These are phyloP conservation scores for Parastagonospora nodorum DNA, from an alignment of 2,329 filamentous ascomycete species.

Conservation along the genomic window DNA sequence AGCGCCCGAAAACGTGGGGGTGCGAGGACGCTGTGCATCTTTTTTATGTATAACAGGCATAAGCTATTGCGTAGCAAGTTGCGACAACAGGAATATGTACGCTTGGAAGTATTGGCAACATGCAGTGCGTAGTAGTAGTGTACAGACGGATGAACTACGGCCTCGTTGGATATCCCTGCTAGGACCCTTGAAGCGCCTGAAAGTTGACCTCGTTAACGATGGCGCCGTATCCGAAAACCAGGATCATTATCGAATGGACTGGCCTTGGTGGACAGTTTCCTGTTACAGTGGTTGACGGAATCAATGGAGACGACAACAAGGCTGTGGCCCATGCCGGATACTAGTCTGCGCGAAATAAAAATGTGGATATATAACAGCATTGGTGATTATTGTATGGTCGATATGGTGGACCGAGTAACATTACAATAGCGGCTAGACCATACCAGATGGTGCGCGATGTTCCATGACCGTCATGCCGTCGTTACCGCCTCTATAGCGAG, in stretches of 20 bases:
- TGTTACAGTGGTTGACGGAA: constrained; percentile 5
- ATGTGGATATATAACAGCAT: constrained; percentile 18
- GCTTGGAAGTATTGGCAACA: constrained; percentile 7
- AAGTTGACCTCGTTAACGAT: not conserved
- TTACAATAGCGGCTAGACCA: constrained; percentile 14
- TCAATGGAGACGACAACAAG: constrained; percentile 12
- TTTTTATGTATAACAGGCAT: not conserved
- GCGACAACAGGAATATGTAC: constrained; percentile 1
- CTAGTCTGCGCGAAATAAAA: constrained; percentile 17
- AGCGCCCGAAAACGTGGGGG: not conserved
- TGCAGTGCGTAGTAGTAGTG: constrained; percentile 2
- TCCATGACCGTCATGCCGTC: constrained; percentile 22
- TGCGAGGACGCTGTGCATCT: not conserved
- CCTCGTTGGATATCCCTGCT: not conserved
- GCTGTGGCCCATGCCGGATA: constrained; percentile 9
- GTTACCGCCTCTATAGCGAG: constrained; percentile 21
- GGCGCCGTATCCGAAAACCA: not conserved
- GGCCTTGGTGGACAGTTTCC: not conserved
- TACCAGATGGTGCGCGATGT: constrained; percentile 18
- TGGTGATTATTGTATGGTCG: constrained; percentile 13
- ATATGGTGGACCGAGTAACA: constrained; percentile 12
- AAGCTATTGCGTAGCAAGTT: not conserved
- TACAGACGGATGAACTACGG: constrained; percentile 1
- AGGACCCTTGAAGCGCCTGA: not conserved
- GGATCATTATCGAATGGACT: not conserved